Evolutionary conservation across 306 rosid species (phyloP).

Genomic region (Cyamopsis tetragonoloba): DNA sequence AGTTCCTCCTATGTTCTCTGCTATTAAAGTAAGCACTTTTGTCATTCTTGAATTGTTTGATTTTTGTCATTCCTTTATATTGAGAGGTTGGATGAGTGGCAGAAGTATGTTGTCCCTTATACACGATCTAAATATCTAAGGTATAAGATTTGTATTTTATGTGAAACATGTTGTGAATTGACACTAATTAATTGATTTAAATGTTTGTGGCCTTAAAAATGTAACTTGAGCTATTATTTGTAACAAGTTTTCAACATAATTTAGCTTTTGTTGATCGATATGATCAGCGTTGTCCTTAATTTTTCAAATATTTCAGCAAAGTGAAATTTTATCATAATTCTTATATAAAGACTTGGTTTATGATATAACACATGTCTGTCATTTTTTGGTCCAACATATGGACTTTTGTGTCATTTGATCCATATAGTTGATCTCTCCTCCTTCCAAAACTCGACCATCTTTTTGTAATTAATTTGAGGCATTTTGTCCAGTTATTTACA

Average conservation of each 20-base stretch:
- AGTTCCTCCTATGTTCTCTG: constrained; percentile 99
- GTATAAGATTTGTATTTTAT: neutral
- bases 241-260: neutral
- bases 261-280: neutral
- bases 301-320: neutral
- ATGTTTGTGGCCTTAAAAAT: neutral
- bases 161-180: neutral
- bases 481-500: constrained; percentile 26
- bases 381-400: too few relatives aligned
- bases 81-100: neutral
- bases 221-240: neutral
- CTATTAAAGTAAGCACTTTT: constrained; percentile 73
- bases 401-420: too few relatives aligned
- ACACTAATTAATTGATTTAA: neutral
- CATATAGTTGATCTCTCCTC: too few relatives aligned
- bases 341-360: constrained; percentile 4
- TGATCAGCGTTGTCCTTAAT: neutral
- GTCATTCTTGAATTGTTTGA: constrained; percentile 9
- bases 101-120: constrained; percentile 2
- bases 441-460: neutral
- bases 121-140: neutral
- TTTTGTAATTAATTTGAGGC: constrained; percentile 1
- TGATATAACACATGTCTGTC: neutral
- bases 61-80: neutral
- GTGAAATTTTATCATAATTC: neutral